Percentiles rank a stretch among this genome's conserved stretches.
Conservation (phyloP, 176 grass and related monocot genomes). For the Aegilops bicornis region DNA sequence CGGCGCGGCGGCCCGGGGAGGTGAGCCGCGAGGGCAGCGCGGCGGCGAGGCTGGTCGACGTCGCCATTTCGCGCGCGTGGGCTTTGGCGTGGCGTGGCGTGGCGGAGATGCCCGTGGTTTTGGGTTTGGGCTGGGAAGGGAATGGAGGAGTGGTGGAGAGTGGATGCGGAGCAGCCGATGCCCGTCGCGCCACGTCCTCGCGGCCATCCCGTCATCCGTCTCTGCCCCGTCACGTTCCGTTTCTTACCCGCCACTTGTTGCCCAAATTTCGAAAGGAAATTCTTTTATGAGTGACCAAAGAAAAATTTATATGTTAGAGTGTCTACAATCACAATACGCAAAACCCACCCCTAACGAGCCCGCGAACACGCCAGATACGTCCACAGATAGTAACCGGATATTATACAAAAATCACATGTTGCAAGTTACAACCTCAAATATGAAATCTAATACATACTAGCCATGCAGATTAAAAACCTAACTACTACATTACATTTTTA, state of each 20-base stretch:
- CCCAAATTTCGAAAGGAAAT: too few relatives aligned
- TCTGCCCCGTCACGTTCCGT: conserved; percentile 7
- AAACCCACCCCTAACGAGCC: too few relatives aligned
- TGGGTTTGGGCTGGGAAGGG: conserved; percentile 9
- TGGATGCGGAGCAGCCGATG: conserved; percentile 58
- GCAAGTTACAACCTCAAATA: too few relatives aligned
- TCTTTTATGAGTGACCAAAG: too few relatives aligned
- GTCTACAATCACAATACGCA: too few relatives aligned
- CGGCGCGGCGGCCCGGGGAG: conserved; percentile 36
- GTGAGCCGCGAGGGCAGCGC: conserved; percentile 50
- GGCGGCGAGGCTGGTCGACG: conserved; percentile 55
- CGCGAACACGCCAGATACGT: too few relatives aligned
- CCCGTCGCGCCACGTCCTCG: conserved; percentile 72
- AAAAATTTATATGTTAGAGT: too few relatives aligned
- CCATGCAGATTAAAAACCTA: too few relatives aligned
- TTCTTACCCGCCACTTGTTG: neutral
- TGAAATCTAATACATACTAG: too few relatives aligned
- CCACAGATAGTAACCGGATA: too few relatives aligned
- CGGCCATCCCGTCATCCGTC: conserved; percentile 28
- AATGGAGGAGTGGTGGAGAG: conserved; percentile 40
- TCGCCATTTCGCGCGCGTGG: conserved; percentile 38
- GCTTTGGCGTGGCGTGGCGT: neutral
- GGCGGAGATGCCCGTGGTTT: neutral
- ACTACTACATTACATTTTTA: too few relatives aligned
- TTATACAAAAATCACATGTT: too few relatives aligned